These are phyloP conservation scores for Cyclotella distinguenda DNA, from an alignment of 108 stramenopile genomes.

Conservation along the genomic window DNA sequence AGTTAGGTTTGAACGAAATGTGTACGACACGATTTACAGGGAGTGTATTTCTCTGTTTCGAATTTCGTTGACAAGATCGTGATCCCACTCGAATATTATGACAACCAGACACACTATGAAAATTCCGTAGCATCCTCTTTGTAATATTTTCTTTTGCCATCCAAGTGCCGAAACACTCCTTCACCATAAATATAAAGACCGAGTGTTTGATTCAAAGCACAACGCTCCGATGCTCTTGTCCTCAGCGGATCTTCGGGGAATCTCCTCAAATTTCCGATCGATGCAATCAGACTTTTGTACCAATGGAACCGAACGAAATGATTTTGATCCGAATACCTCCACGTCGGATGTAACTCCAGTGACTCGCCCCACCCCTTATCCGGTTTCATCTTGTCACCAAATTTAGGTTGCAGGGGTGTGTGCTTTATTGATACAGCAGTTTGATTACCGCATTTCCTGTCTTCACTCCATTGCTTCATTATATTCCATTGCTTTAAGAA, in stretches of 20 bases:
- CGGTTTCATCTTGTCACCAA: neutral
- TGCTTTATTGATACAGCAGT: neutral
- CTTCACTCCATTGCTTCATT: too few species aligned
- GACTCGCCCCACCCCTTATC: neutral
- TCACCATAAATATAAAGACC: slow-evolving; percentile 18
- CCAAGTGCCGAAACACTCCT: slow-evolving; percentile 14
- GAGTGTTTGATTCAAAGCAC: neutral
- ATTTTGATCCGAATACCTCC: slow-evolving; percentile 27
- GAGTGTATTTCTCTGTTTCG: too few species aligned
- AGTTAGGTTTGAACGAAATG: too few species aligned
- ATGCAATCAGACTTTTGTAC: slow-evolving; percentile 25
- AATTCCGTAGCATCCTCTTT: too few species aligned
- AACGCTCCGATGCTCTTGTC: neutral
- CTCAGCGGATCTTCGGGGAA: slow-evolving; percentile 21
- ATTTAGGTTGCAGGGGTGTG: neutral
- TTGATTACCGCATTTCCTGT: slow-evolving; percentile 8
- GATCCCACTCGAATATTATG: too few species aligned
- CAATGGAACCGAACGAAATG: slow-evolving; percentile 21
- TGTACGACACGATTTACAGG: too few species aligned
- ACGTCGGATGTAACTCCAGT: slow-evolving; percentile 4
- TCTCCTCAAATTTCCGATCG: slow-evolving; percentile 1
- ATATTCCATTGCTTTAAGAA: too few species aligned
- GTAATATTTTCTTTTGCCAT: too few species aligned
- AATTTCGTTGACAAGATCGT: too few species aligned
- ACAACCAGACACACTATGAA: too few species aligned